Evolutionary conservation across 2,329 filamentous ascomycete species (phyloP).

Genomic region (Scedosporium minutisporum): DNA sequence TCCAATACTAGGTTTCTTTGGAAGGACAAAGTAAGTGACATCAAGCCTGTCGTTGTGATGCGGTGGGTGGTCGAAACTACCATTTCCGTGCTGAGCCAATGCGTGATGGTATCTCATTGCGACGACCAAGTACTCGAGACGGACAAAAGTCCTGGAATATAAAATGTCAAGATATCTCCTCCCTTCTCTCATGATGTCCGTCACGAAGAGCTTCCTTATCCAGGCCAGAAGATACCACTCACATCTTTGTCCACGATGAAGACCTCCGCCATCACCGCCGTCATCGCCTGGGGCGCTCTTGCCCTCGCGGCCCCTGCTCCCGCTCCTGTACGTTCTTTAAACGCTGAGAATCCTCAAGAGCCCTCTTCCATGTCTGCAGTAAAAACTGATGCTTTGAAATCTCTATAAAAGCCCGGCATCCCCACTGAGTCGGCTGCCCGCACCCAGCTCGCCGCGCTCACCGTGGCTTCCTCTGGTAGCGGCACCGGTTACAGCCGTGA

Average conservation of each 20-base stretch:
- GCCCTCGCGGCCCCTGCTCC: slow-evolving; percentile 17
- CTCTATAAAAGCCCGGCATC: slow-evolving; percentile 42
- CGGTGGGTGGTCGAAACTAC: too few species aligned
- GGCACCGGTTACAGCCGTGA: slow-evolving; percentile 52
- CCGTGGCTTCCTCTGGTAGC: slow-evolving; percentile 44
- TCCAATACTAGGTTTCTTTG: neutral
- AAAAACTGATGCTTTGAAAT: neutral
- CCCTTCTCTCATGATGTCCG: neutral
- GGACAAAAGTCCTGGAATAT: too few species aligned
- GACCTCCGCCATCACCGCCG: neutral
- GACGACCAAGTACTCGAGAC: too few species aligned
- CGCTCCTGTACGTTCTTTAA: slow-evolving; percentile 17
- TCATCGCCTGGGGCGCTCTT: slow-evolving; percentile 1
- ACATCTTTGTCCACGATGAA: neutral
- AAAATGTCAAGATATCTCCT: too few species aligned
- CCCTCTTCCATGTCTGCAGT: neutral
- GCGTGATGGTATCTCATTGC: too few species aligned
- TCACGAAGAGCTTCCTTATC: neutral
- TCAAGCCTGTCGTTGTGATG: too few species aligned
- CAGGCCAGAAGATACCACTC: neutral
- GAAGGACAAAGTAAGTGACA: too few species aligned
- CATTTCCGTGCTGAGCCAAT: too few species aligned
- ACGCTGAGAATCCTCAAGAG: neutral
- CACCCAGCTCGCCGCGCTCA: slow-evolving; percentile 47
- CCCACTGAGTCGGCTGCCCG: slow-evolving; percentile 49